Conservation (phyloP, 768 basidiomycete species). For the Suillus placidus region DNA sequence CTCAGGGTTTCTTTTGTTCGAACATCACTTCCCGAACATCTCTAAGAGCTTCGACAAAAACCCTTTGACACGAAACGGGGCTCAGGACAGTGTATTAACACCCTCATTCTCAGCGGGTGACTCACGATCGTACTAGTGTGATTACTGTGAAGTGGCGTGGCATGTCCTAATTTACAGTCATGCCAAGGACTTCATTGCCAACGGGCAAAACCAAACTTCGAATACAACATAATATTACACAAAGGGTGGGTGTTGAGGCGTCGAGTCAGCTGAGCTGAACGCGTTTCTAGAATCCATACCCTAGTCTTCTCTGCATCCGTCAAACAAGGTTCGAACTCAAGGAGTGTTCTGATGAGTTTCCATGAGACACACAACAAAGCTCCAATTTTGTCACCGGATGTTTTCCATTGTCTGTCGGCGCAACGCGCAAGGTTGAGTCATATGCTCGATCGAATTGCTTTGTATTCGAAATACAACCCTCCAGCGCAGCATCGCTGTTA, state of each 20-base stretch:
- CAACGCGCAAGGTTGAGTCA: not conserved
- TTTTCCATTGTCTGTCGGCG: not conserved
- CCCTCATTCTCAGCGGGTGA: slow-evolving; percentile 4
- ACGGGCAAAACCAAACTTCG: not conserved
- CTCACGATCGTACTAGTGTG: not conserved
- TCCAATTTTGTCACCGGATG: slow-evolving; percentile 1
- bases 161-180: not conserved
- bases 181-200: not conserved
- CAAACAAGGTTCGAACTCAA: not conserved
- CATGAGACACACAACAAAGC: not conserved
- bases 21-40: not conserved
- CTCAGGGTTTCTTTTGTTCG: not conserved
- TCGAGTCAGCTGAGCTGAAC: not conserved
- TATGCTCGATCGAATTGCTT: not conserved
- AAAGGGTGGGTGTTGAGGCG: not conserved
- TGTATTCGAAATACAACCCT: not conserved
- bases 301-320: not conserved
- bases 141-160: not conserved
- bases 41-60: not conserved
- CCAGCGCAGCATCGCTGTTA: not conserved
- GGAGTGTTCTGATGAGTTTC: not conserved
- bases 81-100: not conserved
- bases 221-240: not conserved
- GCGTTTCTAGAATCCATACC: not conserved
- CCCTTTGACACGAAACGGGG: slow-evolving; percentile 1